A percentile compares a stretch with the other conserved stretches of the same genome.
Conservation (phyloP, 2,329 filamentous ascomycete species). For the Zopfia rhizophila region DNA sequence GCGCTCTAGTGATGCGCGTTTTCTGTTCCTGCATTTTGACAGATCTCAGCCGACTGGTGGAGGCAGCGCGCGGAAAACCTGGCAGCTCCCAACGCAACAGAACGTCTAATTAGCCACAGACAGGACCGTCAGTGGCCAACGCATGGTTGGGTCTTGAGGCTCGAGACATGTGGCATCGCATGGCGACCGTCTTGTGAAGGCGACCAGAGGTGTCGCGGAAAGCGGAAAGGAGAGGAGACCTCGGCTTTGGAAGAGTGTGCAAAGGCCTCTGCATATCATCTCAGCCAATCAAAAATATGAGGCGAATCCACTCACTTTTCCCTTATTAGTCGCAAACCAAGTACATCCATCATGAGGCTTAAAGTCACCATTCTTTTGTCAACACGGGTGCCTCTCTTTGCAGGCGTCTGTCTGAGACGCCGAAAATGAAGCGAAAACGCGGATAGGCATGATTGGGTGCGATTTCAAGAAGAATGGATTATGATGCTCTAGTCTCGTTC, state of each 20-base stretch:
- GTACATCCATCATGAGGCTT: too few species aligned
- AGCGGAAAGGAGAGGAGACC: slow-evolving; percentile 20
- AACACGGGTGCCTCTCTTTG: slow-evolving; percentile 29
- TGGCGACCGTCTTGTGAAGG: slow-evolving; percentile 25
- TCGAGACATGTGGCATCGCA: slow-evolving; percentile 35
- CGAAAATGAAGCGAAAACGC: slow-evolving; percentile 39
- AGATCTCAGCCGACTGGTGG: slow-evolving; percentile 9
- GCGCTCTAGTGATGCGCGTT: slow-evolving; percentile 16
- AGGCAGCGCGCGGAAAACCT: neutral
- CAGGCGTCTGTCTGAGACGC: slow-evolving; percentile 42
- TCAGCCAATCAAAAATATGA: slow-evolving; percentile 37
- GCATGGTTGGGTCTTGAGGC: slow-evolving; percentile 33
- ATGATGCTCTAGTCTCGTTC: slow-evolving; percentile 29
- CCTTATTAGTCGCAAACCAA: slow-evolving; percentile 21
- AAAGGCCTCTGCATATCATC: slow-evolving; percentile 16
- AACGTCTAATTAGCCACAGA: slow-evolving; percentile 32
- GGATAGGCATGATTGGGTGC: slow-evolving; percentile 34
- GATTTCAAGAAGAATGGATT: slow-evolving; percentile 32
- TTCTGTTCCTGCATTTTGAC: slow-evolving; percentile 40
- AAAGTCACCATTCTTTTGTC: slow-evolving; percentile 12
- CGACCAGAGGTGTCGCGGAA: slow-evolving; percentile 36
- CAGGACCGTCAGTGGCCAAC: slow-evolving; percentile 33
- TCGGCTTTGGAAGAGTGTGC: slow-evolving; percentile 21
- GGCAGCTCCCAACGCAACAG: slow-evolving; percentile 28
- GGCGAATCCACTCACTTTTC: slow-evolving; percentile 20